phyloP scores from a whole-genome alignment of 495 filamentous ascomycete species.

The Margaritispora aquatica region DNA sequence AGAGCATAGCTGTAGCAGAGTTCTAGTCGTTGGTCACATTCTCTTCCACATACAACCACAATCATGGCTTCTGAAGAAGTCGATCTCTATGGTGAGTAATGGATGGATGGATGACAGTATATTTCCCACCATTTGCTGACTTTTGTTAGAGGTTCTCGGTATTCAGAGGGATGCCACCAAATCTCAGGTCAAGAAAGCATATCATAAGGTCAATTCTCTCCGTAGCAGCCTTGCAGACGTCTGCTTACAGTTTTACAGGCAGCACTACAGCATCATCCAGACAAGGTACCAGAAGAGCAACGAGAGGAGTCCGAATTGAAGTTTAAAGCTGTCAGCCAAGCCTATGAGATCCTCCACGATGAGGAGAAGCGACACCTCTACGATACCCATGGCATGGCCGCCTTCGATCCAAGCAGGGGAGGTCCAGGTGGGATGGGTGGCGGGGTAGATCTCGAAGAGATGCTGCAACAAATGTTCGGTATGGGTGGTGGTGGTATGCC shows the following conservation, averaged over 20 bases:
- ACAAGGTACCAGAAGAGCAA: conserved; percentile 88
- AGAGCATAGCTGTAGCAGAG: background rate
- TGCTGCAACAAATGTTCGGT: conserved; percentile 88
- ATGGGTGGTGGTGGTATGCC: conserved; percentile 55
- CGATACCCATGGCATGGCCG: conserved; percentile 89
- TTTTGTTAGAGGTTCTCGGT: conserved; percentile 61
- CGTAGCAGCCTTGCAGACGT: background rate
- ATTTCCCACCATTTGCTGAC: background rate
- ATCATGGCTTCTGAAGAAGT: conserved; percentile 28
- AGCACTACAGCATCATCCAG: conserved; percentile 82
- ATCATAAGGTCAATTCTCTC: conserved; percentile 70
- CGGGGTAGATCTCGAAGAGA: conserved; percentile 81
- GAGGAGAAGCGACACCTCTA: conserved; percentile 89
- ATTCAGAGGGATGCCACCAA: conserved; percentile 63
- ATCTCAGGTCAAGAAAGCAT: conserved; percentile 92
- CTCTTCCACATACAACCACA: background rate
- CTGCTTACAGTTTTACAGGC: conserved; percentile 47
- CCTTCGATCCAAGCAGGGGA: conserved; percentile 67
- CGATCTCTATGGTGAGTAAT: conserved; percentile 61
- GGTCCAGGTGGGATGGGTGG: conserved; percentile 54
- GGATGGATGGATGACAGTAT: background rate
- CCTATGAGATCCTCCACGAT: conserved; percentile 96
- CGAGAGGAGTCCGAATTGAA: conserved; percentile 77
- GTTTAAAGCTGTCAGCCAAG: conserved; percentile 87
- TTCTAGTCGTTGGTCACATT: background rate